Evolutionary conservation across 192 early-diverging fungal species (phyloP).

Genomic region (Coemansia sp.): DNA sequence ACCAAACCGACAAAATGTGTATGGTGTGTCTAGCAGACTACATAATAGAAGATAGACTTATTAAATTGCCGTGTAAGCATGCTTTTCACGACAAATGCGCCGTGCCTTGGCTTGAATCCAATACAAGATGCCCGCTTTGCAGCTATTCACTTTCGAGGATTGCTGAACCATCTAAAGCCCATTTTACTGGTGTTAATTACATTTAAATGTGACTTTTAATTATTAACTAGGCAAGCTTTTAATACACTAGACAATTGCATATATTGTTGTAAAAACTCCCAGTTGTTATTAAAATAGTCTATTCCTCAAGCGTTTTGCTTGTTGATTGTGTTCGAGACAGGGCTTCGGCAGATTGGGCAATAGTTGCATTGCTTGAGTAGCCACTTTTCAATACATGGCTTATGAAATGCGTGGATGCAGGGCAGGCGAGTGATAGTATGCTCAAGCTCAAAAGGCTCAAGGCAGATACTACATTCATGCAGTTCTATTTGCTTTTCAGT

Average conservation of each 20-base stretch:
- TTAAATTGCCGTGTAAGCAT: not conserved
- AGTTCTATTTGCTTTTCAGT: not conserved
- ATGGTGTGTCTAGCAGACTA: not conserved
- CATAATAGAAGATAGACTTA: not conserved
- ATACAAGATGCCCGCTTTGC: not conserved
- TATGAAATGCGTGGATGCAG: constrained; percentile 8
- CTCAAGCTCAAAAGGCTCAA: not conserved
- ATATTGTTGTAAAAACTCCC: not conserved
- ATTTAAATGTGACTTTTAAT: not conserved
- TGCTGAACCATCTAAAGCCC: not conserved
- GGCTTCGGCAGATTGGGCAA: constrained; percentile 4
- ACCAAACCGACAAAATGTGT: constrained; percentile 4
- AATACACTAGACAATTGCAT: no score
- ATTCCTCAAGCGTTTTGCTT: not conserved
- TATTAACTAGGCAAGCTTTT: not conserved
- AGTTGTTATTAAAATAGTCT: not conserved
- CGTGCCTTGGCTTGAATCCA: not conserved
- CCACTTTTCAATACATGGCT: constrained; percentile 1
- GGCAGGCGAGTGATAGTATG: constrained; percentile 5
- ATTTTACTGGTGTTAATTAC: not conserved
- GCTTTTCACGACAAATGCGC: not conserved
- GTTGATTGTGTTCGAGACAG: not conserved
- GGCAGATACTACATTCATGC: constrained; percentile 9
- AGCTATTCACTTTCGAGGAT: not conserved
- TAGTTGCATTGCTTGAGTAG: not conserved